These are phyloP conservation scores for Colletotrichum cereale DNA, from an alignment of 2,329 filamentous ascomycete genomes.

Conservation along the genomic window DNA sequence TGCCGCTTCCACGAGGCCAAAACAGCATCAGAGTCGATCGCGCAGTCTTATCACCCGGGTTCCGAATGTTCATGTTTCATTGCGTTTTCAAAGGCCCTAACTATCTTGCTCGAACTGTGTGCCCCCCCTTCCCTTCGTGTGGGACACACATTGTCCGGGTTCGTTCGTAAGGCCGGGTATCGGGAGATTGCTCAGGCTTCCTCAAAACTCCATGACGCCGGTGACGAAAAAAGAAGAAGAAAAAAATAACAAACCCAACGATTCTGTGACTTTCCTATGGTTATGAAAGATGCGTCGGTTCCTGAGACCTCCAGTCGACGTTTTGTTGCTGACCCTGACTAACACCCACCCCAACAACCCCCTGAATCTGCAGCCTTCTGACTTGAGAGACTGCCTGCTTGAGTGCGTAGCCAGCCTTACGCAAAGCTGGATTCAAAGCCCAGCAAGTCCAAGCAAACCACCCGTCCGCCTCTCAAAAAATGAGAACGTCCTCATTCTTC, in stretches of 20 bases:
- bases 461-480: constrained; percentile 17
- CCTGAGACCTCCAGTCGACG: neutral
- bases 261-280: neutral
- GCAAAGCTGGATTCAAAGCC: neutral
- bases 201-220: constrained; percentile 27
- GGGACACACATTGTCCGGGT: neutral
- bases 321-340: neutral
- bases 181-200: constrained; percentile 8
- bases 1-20: neutral
- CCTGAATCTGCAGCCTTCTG: neutral
- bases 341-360: neutral
- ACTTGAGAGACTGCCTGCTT: neutral
- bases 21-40: neutral
- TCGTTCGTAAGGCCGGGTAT: constrained; percentile 27
- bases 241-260: neutral
- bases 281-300: neutral
- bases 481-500: constrained; percentile 43
- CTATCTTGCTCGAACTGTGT: constrained; percentile 9
- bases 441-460: neutral
- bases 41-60: neutral
- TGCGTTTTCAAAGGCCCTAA: constrained; percentile 24
- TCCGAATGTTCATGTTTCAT: neutral
- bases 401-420: neutral
- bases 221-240: neutral
- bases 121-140: neutral